Evolutionary conservation across 495 filamentous ascomycete genomes (phyloP), one percentile per base, ranked within the genome.

Genomic region (Xylaria venustula): DNA sequence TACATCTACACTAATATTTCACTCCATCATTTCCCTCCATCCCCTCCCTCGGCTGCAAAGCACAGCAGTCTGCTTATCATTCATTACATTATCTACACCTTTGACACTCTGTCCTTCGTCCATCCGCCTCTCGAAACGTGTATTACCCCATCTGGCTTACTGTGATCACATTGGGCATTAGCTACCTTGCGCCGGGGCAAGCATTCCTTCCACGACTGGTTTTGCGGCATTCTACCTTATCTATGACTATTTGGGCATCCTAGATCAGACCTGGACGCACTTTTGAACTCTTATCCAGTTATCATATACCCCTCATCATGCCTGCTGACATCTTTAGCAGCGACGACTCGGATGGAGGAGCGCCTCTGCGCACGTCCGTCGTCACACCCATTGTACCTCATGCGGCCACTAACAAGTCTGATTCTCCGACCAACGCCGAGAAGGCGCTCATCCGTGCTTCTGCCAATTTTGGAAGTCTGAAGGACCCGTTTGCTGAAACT

Each of bases 401-500:
- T 47, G 36, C n/a, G 28, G 40, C 12, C 12, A 23, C 26, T n/a
- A n/a, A n/a, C 25, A 37, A 37, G 12, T 45, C 37, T 7, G 58
- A 60, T 5, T 60, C 48, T 7, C 58, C 48, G 1, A 28, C 48
- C 15, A 48, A 60, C 40, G 58, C 53, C 25, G 58, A 60, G 49
- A 60, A 60, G 30, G 58, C 58, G 7, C 58, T 60, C 15, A 48
- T 60, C n/a, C 47, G 49, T 36, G 58, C 58, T 28, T 60, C 58
- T 20, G 58, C 26, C 1, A 53, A 53, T 11, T 60, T 60, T 47
- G 58, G 58, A 30, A 60, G 58, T 6, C 22, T 60, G 15, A 60
- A 60, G 30, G 58, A 60, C n/a, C 58, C 58, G 19, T 60, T 60
- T 45, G 58, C 58, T 15, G 58, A 52, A 37, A 60, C 58, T 19